phyloP scores from a whole-genome alignment of 768 basidiomycete genomes.

The Tulasnella sp. region DNA sequence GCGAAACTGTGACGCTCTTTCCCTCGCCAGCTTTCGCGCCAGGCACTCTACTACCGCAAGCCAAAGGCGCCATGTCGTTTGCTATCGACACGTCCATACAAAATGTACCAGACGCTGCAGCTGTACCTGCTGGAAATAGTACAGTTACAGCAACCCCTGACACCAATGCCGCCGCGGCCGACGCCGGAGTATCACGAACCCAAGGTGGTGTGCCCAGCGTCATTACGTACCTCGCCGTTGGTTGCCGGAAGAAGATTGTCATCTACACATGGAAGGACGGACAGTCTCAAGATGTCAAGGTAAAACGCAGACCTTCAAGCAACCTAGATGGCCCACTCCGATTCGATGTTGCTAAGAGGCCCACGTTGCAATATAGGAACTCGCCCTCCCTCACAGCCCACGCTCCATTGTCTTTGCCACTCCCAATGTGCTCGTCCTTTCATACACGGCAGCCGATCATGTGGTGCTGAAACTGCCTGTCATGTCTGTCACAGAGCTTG shows the following conservation, averaged over 20 bases:
- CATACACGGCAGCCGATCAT: slow-evolving; percentile 69
- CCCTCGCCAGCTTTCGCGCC: slow-evolving; percentile 63
- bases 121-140: not conserved
- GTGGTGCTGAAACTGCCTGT: slow-evolving; percentile 58
- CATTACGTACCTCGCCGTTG: slow-evolving; percentile 70
- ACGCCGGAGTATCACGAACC: slow-evolving; percentile 18
- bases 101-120: slow-evolving; percentile 23
- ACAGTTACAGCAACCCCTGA: slow-evolving; percentile 17
- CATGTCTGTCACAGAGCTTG: slow-evolving; percentile 45
- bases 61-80: slow-evolving; percentile 76
- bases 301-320: slow-evolving; percentile 26
- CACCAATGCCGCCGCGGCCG: slow-evolving; percentile 19
- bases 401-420: slow-evolving; percentile 67
- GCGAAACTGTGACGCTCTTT: slow-evolving; percentile 60
- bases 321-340: not conserved
- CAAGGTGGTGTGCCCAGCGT: slow-evolving; percentile 46
- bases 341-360: not conserved
- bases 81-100: slow-evolving; percentile 55
- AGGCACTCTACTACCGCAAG: slow-evolving; percentile 58
- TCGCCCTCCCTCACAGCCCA: slow-evolving; percentile 78
- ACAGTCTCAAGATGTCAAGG: slow-evolving; percentile 60
- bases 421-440: slow-evolving; percentile 51
- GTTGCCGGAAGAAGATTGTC: slow-evolving; percentile 75
- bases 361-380: slow-evolving; percentile 46
- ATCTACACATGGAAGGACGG: slow-evolving; percentile 83